These are phyloP conservation scores for Pleurotus platypus DNA, from an alignment of 768 basidiomycete genomes.

Conservation along the genomic window DNA sequence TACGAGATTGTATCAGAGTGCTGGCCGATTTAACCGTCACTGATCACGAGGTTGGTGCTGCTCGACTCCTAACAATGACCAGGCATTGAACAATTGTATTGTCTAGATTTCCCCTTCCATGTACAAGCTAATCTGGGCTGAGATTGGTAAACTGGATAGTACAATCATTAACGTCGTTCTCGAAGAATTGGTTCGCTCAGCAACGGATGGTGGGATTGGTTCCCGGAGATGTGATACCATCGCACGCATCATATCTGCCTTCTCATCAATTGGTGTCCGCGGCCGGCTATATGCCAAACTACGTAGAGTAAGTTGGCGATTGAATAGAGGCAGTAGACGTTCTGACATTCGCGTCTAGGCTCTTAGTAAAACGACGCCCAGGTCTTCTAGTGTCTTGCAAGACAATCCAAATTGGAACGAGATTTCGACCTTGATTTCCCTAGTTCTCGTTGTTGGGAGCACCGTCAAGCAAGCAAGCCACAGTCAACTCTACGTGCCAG, in stretches of 20 bases:
- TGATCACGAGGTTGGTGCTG: conserved; percentile 59
- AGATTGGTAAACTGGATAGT: conserved; percentile 68
- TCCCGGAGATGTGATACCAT: conserved; percentile 73
- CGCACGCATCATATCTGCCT: conserved; percentile 65
- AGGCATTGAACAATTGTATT: conserved; percentile 7
- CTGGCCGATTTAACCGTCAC: conserved; percentile 71
- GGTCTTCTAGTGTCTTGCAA: conserved; percentile 56
- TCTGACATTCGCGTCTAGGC: conserved; percentile 36
- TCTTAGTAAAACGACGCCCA: conserved; percentile 67
- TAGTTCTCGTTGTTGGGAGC: conserved; percentile 71
- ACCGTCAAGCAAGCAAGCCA: conserved; percentile 59
- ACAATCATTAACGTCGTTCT: conserved; percentile 67
- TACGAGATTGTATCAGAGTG: conserved; percentile 79
- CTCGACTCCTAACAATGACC: background rate
- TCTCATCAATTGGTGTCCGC: conserved; percentile 75
- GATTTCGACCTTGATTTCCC: conserved; percentile 73
- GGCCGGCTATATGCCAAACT: conserved; percentile 76
- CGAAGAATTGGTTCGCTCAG: conserved; percentile 77
- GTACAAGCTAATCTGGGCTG: conserved; percentile 75
- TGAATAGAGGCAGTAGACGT: background rate
- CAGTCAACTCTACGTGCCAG: conserved; percentile 78
- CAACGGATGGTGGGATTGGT: conserved; percentile 80
- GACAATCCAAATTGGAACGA: conserved; percentile 80
- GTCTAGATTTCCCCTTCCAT: conserved; percentile 61
- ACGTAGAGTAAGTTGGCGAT: conserved; percentile 54